Evolutionary conservation across 345 rosid genomes (phyloP), one percentile per base, ranked within the genome.

Genomic region (Citrus glauca): DNA sequence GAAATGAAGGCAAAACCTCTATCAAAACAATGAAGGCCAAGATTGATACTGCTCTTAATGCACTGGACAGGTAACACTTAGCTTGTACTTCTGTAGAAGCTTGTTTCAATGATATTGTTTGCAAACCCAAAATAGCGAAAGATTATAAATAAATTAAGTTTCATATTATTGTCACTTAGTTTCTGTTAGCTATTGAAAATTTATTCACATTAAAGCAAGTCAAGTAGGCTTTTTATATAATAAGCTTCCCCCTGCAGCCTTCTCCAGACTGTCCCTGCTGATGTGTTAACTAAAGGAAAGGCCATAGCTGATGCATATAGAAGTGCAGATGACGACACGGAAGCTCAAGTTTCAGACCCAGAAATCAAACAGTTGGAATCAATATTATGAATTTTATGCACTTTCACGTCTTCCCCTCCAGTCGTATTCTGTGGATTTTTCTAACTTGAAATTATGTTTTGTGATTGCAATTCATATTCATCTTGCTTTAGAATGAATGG

Each of bases 301-400:
- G 91, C 93, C 37, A 82, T 90, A 57, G 97, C 90, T 0, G 93
- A 93, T 80, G 93, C 92, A 42, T 93, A 87, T 71, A 84, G 91
- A 69, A 74, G 76, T 25, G 77, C 91, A 32, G 84, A 75, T 40
- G 85, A 80, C 72, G 87, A 72, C 28, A 60, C 66, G 65, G 81
- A 71, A 67, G 79, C 88, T 1, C 76, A 86, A 56, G 76, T 76
- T 38, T 64, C 72, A 22, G 96, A 92, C 80, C 89, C 96, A 8
- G 92, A 91, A 84, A 79, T 93, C 48, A 84, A 85, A 81, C 86
- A 83, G 65, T 50, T 93, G 84, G 90, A 95, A 77, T 95, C 91
- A 4, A 81, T 92, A 27, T 76, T 95, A 6, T 95, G 85, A 90
- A 50, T 62, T 11, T 45, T 10, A 45, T 13, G 50, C 5, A 45